Evolutionary conservation across 2,329 filamentous ascomycete species (phyloP).

Genomic region (Penicillium hesseltinei): DNA sequence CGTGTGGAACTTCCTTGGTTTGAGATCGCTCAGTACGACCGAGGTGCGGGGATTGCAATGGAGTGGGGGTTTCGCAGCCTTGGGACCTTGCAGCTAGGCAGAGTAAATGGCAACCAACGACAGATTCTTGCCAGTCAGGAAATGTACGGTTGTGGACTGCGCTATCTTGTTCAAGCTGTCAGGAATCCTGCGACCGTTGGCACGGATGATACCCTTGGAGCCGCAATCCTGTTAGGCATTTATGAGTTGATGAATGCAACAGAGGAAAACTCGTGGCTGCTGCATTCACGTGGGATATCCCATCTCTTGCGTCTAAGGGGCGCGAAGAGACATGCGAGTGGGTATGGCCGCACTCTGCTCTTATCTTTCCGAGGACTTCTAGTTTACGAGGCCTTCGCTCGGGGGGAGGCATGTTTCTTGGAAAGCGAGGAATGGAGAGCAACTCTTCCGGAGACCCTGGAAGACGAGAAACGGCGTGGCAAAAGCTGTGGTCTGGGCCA

Average conservation of each 20-base stretch:
- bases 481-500: constrained; percentile 12
- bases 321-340: constrained; percentile 12
- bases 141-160: constrained; percentile 19
- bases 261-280: constrained; percentile 18
- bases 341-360: constrained; percentile 20
- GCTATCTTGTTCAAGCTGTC: constrained; percentile 10
- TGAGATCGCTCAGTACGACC: constrained; percentile 17
- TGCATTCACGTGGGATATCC: constrained; percentile 20
- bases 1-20: constrained; percentile 21
- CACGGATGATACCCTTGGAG: constrained; percentile 18
- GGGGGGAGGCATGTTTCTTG: constrained; percentile 21
- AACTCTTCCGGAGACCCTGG: constrained; percentile 10
- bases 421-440: constrained; percentile 16
- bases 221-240: constrained; percentile 18
- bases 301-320: constrained; percentile 18
- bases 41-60: constrained; percentile 6
- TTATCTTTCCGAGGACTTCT: constrained; percentile 22
- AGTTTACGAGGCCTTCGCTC: constrained; percentile 18
- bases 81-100: constrained; percentile 17
- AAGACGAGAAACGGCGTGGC: constrained; percentile 12
- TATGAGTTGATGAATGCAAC: constrained; percentile 22
- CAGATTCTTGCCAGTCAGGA: constrained; percentile 18
- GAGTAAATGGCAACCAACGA: constrained; percentile 10
- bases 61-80: constrained; percentile 14
- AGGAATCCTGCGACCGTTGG: constrained; percentile 8